Base-by-base conservation (phyloP, 2,329 filamentous ascomycete species). In the Fusarium burgessii region DNA sequence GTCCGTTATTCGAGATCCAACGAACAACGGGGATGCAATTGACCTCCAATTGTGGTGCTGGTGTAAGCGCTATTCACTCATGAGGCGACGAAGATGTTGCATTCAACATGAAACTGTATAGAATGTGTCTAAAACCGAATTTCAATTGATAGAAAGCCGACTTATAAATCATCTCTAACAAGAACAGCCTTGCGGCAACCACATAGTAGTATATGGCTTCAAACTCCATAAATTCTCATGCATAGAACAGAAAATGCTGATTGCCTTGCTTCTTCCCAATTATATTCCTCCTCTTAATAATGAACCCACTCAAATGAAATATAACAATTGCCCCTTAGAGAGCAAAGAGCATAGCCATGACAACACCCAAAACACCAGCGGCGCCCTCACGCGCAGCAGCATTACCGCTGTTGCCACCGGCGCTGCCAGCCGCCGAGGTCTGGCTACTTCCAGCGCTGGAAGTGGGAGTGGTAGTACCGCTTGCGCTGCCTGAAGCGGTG, bases 341-440 rank as follows among this genome's bases (percentile, higher is more conserved):
- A 57, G 77, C 78, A 49, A 77, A 56, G 18, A 78, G 50, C 71
- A 79, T 62, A 32, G 77, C 78, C 58, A 77, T 51, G 11, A 70
- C 66, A 9, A 77, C 76, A 49, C 78, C 78, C 14, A 78, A 36
- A 20, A 79, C 23, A 38, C 77, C 70, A 35, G 64, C 65, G 15
- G 72, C 64, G 32, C 50, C 62, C 56, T 60, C 72, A 18, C 61
- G 66, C 38, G 66, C 46, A 52, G 66, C 70, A 63, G 40, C 57
- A 18, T 58, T 72, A 18, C 50, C 46, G 23, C 38, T 59, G 29
- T 25, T 49, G 7, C 29, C 41, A 15, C 40, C n/a, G 8, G 47
- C 32, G 32, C 52, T 62, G 13, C 45, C 25, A 15, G 45, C 38
- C 23, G 42, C 43, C 12, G 67, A 47, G 14, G 66, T 43, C 47